Conservation (phyloP, 2,329 filamentous ascomycete species). For the Dendrostoma leiphaemia region DNA sequence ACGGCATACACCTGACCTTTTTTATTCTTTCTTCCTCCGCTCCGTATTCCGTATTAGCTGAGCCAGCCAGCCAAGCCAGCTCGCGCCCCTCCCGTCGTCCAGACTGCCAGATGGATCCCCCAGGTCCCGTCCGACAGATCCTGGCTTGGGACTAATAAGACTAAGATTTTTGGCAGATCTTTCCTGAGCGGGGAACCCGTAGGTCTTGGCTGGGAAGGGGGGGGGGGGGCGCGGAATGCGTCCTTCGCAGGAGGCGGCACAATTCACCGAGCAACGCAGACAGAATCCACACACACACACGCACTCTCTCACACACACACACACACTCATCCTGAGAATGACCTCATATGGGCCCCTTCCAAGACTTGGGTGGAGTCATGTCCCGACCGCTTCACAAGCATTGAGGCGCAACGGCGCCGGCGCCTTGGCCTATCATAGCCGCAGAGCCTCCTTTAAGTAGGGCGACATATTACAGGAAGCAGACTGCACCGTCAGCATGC, state of each 20-base stretch:
- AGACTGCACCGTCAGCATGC: not conserved
- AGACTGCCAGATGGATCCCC: no score
- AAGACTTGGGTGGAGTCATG: not conserved
- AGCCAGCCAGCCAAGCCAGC: no score
- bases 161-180: conserved; percentile 4
- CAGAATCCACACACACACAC: conserved; percentile 1
- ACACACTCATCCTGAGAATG: no score
- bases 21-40: no score
- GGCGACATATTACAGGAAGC: not conserved
- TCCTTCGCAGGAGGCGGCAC: no score
- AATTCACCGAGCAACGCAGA: not conserved
- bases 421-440: conserved; percentile 17
- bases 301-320: no score
- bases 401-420: not conserved
- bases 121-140: no score
- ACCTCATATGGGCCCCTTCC: conserved; percentile 5
- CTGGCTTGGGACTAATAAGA: not conserved
- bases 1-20: no score
- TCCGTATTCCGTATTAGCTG: no score
- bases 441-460: not conserved
- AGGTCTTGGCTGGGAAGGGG: conserved; percentile 12
- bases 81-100: no score
- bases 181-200: conserved; percentile 17
- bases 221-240: no score
- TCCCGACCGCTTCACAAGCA: not conserved